Conservation (phyloP, 73 alveolate species). For the Effrenium voratum region DNA sequence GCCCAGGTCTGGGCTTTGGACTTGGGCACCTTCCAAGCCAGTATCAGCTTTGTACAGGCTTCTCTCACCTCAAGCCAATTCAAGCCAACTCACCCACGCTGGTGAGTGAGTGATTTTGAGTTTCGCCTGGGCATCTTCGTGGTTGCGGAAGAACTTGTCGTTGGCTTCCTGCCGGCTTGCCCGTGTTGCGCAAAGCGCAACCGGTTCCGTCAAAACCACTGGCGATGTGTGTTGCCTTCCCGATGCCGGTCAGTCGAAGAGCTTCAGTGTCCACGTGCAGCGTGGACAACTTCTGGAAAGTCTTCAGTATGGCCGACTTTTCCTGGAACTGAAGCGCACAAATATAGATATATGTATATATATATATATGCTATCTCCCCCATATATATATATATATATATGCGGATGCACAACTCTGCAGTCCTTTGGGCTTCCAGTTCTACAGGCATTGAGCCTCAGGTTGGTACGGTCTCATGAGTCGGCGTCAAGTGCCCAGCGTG, state of each 20-base stretch:
- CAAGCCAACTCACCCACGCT: neutral
- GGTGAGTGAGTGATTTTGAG: neutral
- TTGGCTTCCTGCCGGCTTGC: slow-evolving; percentile 29
- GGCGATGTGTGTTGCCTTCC: neutral
- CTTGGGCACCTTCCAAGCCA: neutral
- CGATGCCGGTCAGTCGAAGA: slow-evolving; percentile 44
- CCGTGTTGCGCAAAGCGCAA: neutral
- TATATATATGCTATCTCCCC: too few species aligned
- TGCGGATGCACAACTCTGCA: too few species aligned
- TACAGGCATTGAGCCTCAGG: too few species aligned
- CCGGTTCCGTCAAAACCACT: too few species aligned
- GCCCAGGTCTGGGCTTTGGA: too few species aligned
- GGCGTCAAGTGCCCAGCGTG: neutral
- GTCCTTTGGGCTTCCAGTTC: too few species aligned
- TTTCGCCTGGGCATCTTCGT: slow-evolving; percentile 2
- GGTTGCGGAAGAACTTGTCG: slow-evolving; percentile 31
- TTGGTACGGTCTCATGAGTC: neutral
- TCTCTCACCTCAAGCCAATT: neutral
- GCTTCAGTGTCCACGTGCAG: neutral
- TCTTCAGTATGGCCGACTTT: neutral
- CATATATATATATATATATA: too few species aligned
- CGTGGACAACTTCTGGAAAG: neutral
- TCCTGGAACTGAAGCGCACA: too few species aligned
- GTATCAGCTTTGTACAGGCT: slow-evolving; percentile 6
- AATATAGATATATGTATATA: too few species aligned